phyloP scores from a whole-genome alignment of 108 stramenopile genomes.

The Parietichytrium sp. region DNA sequence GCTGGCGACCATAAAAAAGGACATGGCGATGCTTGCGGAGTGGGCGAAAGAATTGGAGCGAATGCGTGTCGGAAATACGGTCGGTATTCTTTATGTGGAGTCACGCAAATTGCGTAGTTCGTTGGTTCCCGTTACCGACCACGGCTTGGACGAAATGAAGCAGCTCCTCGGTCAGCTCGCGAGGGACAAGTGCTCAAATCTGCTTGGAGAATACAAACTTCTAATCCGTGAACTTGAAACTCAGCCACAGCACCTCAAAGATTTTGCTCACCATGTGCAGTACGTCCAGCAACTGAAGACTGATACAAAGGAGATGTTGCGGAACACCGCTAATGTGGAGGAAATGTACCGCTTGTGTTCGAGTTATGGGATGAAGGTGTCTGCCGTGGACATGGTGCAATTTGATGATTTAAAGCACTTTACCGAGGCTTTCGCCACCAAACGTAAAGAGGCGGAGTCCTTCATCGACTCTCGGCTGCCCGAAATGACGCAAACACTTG shows the following conservation, averaged over 20 bases:
- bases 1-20: neutral
- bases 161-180: constrained; percentile 56
- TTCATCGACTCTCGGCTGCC: constrained; percentile 51
- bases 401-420: constrained; percentile 52
- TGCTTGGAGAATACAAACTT: constrained; percentile 55
- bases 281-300: constrained; percentile 41
- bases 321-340: constrained; percentile 51
- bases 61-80: constrained; percentile 54
- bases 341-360: constrained; percentile 56
- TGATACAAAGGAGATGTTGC: constrained; percentile 43
- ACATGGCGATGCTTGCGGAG: neutral
- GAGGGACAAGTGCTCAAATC: constrained; percentile 46
- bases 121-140: constrained; percentile 52
- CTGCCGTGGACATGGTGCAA: constrained; percentile 57
- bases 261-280: constrained; percentile 59
- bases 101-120: constrained; percentile 57
- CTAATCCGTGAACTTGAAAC: constrained; percentile 39
- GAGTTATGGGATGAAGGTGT: constrained; percentile 48
- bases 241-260: constrained; percentile 51
- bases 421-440: constrained; percentile 43
- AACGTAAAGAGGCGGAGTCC: constrained; percentile 43
- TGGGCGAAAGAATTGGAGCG: constrained; percentile 65
- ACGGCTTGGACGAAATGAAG: constrained; percentile 59
- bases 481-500: constrained; percentile 54
- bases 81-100: constrained; percentile 62